phyloP scores from a whole-genome alignment of 2,329 filamentous ascomycete species.

The Corniculantispora saksenae region DNA sequence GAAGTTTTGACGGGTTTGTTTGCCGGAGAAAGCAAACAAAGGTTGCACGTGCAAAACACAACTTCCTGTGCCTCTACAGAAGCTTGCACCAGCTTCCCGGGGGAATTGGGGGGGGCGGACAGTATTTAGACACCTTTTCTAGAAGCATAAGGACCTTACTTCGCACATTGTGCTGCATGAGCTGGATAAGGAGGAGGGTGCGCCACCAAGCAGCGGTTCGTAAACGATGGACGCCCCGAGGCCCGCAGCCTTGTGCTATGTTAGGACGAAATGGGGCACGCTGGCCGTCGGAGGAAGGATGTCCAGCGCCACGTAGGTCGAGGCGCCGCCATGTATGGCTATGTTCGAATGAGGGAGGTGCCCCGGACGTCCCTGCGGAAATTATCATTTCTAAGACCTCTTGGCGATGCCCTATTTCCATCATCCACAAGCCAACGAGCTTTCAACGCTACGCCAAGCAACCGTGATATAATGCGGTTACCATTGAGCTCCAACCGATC shows the following conservation, averaged over 20 bases:
- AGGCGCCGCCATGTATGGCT: background rate
- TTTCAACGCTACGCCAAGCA: background rate
- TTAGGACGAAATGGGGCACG: constrained; percentile 9
- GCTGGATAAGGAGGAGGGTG: constrained; percentile 4
- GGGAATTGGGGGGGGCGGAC: background rate
- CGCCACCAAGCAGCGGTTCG: constrained; percentile 9
- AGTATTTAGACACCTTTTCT: constrained; percentile 16
- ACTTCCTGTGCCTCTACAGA: background rate
- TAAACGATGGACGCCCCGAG: background rate
- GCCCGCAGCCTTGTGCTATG: background rate
- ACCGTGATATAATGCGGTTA: background rate
- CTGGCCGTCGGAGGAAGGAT: background rate
- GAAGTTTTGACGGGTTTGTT: constrained; percentile 4
- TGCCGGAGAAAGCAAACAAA: constrained; percentile 16
- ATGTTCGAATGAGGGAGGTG: background rate
- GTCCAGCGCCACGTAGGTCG: background rate
- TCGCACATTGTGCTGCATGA: constrained; percentile 3
- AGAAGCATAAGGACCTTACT: background rate
- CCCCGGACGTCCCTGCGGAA: constrained; percentile 6
- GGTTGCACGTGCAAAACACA: constrained; percentile 5
- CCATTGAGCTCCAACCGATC: background rate
- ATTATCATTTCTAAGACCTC: background rate
- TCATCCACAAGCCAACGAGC: background rate
- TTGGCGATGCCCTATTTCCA: constrained; percentile 5
- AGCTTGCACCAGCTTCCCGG: background rate